Evolutionary conservation across 2,329 filamentous ascomycete species (phyloP).

Genomic region (Aspergillus terreus): DNA sequence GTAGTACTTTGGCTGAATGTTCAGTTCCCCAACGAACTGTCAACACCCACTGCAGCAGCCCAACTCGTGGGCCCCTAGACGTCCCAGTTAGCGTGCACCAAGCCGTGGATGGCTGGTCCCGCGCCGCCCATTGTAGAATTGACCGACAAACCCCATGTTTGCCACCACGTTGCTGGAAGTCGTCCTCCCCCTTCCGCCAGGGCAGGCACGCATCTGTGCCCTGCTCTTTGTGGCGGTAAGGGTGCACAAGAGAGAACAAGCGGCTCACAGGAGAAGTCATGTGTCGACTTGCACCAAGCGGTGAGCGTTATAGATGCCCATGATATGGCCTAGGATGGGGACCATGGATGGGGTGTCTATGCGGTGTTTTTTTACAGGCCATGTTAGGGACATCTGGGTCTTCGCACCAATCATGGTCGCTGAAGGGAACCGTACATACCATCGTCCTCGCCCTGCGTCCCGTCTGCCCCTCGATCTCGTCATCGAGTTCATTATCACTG

Average conservation of each 20-base stretch:
- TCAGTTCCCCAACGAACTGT: neutral
- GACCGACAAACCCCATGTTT: constrained; percentile 11
- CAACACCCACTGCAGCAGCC: too few relatives aligned
- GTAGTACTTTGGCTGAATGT: neutral
- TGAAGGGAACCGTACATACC: too few relatives aligned
- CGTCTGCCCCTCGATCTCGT: too few relatives aligned
- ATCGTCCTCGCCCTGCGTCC: too few relatives aligned
- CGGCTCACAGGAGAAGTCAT: neutral
- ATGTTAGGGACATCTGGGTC: neutral
- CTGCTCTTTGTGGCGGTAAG: neutral
- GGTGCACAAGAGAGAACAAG: neutral
- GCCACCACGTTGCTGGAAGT: constrained; percentile 9
- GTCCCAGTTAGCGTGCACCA: neutral
- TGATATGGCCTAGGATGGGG: neutral
- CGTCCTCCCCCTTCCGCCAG: neutral
- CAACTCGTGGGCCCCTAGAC: too few relatives aligned
- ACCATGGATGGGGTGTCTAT: neutral
- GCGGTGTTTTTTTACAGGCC: neutral
- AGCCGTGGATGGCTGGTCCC: neutral
- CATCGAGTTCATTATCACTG: too few relatives aligned
- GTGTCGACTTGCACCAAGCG: neutral
- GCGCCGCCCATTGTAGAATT: neutral
- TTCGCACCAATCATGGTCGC: too few relatives aligned
- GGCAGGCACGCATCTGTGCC: neutral
- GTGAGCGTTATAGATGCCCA: neutral